Conservation (phyloP, 139 green algal species). For the Closterium sp. region DNA sequence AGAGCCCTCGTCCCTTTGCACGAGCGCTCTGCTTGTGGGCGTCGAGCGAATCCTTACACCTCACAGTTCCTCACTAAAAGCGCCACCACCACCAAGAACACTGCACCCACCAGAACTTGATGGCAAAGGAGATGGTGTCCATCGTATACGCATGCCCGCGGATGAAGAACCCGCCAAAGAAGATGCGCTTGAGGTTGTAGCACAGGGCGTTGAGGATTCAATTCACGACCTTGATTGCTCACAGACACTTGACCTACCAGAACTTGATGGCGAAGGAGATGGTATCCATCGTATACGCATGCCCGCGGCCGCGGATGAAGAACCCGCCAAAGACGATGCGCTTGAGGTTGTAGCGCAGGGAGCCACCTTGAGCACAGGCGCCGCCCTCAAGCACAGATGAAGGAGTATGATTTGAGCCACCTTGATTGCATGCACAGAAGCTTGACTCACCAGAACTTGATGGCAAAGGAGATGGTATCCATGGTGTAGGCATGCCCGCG, state of each 20-base stretch:
- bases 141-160: constrained; percentile 97
- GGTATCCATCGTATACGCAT: constrained; percentile 99
- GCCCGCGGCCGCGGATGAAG: constrained; percentile 97
- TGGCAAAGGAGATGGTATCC: constrained; percentile 97
- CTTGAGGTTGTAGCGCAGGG: neutral
- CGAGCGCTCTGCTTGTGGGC: too few species aligned
- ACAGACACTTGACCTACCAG: constrained; percentile 66
- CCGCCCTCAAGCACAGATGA: too few species aligned
- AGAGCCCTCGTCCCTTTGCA: too few species aligned
- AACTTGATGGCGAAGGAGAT: constrained; percentile 96
- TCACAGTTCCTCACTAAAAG: too few species aligned
- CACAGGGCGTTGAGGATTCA: too few species aligned
- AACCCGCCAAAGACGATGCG: constrained; percentile 64
- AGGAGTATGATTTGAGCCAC: neutral
- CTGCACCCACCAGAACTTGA: constrained; percentile 82
- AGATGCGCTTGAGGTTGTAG: neutral
- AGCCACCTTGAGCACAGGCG: too few species aligned
- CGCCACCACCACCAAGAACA: too few species aligned
- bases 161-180: constrained; percentile 89
- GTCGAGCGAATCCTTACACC: too few species aligned
- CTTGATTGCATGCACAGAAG: neutral
- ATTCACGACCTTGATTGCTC: too few species aligned
- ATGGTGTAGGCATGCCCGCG: constrained; percentile 98
- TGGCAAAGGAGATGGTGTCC: constrained; percentile 96
- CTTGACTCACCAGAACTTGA: constrained; percentile 88